A percentile compares a stretch with the other conserved stretches of the same genome.
Evolutionary conservation across 2,329 filamentous ascomycete species (phyloP).

Genomic region (Claviceps spartinae): DNA sequence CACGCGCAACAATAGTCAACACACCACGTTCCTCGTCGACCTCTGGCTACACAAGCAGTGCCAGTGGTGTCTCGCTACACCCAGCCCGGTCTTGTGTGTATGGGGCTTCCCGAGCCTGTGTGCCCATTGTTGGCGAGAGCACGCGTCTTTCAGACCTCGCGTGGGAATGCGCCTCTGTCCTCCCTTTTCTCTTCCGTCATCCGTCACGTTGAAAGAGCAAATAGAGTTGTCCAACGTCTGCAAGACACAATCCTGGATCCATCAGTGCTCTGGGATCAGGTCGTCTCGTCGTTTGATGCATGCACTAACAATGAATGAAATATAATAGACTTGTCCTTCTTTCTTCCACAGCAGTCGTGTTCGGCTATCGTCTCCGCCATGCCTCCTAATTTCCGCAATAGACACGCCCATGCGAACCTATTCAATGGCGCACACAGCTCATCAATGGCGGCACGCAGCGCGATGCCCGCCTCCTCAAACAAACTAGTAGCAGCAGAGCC

Average conservation of each 20-base stretch:
- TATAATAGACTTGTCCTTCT: background rate
- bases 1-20: no score
- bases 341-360: constrained; percentile 6
- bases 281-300: background rate
- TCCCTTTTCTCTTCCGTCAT: background rate
- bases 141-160: background rate
- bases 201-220: background rate
- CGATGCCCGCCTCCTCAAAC: constrained; percentile 3
- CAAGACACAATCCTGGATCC: background rate
- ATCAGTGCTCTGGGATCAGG: background rate
- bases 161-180: background rate
- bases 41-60: no score
- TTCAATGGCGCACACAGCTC: constrained; percentile 1
- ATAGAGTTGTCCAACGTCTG: background rate
- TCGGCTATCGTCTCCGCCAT: constrained; percentile 2
- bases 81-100: background rate
- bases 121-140: background rate
- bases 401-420: background rate
- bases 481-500: constrained; percentile 4
- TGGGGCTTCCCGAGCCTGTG: background rate
- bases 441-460: constrained; percentile 6
- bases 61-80: no score
- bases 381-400: constrained; percentile 6
- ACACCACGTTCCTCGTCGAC: no score
- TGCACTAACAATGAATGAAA: constrained; percentile 4